Percentiles rank a stretch among this genome's conserved stretches.
Evolutionary conservation across 2,329 filamentous ascomycete species (phyloP).

Genomic region (Neoscytalidium dimidiatum): DNA sequence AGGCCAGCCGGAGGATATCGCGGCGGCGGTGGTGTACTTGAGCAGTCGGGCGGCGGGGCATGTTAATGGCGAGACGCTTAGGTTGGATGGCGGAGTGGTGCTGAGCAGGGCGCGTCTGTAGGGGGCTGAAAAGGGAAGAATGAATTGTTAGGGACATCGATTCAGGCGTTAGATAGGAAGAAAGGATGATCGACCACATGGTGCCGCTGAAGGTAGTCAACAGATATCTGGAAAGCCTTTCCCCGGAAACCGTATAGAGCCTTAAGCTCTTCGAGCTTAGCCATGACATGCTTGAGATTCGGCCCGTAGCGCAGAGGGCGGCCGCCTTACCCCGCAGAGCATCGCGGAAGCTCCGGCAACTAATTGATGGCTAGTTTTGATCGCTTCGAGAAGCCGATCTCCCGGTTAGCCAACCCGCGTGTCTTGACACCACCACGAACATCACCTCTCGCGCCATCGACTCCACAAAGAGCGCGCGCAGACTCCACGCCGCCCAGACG

Average conservation of each 20-base stretch:
- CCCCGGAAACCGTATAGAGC: too few species aligned
- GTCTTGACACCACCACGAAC: neutral
- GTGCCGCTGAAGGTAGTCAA: neutral
- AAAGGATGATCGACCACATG: too few species aligned
- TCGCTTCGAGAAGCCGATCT: conserved; percentile 18
- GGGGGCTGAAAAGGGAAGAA: neutral
- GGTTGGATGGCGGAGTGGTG: conserved; percentile 67
- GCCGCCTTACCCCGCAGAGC: neutral
- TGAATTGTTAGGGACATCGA: neutral
- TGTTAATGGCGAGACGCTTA: conserved; percentile 70
- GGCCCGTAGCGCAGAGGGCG: neutral
- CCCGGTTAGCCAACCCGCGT: too few species aligned
- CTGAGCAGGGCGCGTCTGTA: conserved; percentile 35
- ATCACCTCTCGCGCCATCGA: neutral
- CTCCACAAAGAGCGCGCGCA: neutral
- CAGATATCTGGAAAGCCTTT: neutral
- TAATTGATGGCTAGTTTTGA: neutral
- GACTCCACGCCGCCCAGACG: neutral
- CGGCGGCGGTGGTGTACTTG: conserved; percentile 74
- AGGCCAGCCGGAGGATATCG: conserved; percentile 75
- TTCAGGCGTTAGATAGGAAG: neutral
- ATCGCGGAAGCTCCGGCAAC: neutral
- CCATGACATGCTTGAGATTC: neutral
- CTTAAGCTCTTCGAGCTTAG: too few species aligned
- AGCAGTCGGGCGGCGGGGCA: conserved; percentile 67